phyloP scores from a whole-genome alignment of 176 grass and related monocot genomes.

The Elaeis guineensis region DNA sequence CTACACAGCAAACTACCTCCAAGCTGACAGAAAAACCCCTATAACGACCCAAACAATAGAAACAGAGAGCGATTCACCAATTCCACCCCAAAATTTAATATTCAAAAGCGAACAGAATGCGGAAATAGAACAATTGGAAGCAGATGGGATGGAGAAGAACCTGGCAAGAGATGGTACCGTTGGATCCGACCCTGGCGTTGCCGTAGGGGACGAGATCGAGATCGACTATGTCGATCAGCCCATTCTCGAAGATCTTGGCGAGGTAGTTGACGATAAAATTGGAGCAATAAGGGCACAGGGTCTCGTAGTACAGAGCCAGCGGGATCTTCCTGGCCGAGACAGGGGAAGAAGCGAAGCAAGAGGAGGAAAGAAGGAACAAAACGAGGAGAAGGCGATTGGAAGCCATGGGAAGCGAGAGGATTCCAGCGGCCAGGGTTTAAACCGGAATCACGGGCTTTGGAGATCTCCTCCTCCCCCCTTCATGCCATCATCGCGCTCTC shows the following conservation, averaged over 20 bases:
- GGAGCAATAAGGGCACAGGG: constrained; percentile 62
- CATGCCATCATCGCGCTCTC: too few relatives aligned
- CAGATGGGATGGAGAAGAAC: constrained; percentile 16
- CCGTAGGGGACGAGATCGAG: constrained; percentile 75
- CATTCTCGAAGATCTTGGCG: constrained; percentile 49
- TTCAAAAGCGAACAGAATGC: neutral
- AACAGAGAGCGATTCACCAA: neutral
- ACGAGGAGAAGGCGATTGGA: constrained; percentile 7
- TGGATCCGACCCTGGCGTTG: constrained; percentile 49
- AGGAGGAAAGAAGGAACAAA: neutral
- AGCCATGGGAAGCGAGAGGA: neutral
- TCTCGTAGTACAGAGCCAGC: constrained; percentile 81
- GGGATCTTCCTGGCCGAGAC: constrained; percentile 31
- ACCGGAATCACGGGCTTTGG: too few relatives aligned
- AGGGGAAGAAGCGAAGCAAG: neutral
- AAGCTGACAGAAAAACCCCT: too few relatives aligned
- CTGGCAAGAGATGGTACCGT: constrained; percentile 68
- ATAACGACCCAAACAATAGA: too few relatives aligned
- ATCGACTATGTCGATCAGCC: constrained; percentile 50
- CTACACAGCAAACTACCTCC: too few relatives aligned
- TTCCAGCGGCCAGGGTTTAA: too few relatives aligned
- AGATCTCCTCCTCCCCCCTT: too few relatives aligned
- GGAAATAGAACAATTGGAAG: neutral
- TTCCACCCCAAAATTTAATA: neutral
- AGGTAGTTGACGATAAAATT: constrained; percentile 68